Evolutionary conservation across 2,329 filamentous ascomycete species (phyloP).

Genomic region (Capronia americana): DNA sequence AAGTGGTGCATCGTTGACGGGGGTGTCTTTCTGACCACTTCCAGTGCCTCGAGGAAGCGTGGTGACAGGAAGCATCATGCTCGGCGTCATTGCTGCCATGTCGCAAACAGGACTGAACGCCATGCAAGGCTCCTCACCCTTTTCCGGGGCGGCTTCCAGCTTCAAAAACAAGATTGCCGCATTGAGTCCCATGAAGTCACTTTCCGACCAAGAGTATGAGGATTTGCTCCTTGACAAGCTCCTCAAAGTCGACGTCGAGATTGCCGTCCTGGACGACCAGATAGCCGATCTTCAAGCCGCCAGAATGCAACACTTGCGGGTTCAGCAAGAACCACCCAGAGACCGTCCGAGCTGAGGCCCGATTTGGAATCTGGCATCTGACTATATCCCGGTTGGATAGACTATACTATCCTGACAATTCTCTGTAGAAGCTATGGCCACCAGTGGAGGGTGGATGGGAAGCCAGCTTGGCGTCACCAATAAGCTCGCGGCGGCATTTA

Average conservation of each 20-base stretch:
- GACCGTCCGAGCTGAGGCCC: constrained; percentile 8
- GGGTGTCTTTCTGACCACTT: constrained; percentile 6
- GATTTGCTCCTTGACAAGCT: constrained; percentile 74
- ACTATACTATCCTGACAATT: not conserved
- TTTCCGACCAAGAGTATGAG: constrained; percentile 76
- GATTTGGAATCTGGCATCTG: no score
- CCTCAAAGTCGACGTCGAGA: constrained; percentile 74
- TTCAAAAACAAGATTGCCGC: constrained; percentile 45
- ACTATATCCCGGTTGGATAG: not conserved
- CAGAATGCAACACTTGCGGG: constrained; percentile 13
- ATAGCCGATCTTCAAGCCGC: constrained; percentile 58
- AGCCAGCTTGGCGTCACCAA: not conserved
- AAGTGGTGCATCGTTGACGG: constrained; percentile 12
- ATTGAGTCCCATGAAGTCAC: constrained; percentile 73
- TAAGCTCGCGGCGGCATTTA: not conserved
- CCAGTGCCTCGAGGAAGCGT: constrained; percentile 31
- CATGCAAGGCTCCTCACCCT: constrained; percentile 50
- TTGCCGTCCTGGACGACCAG: constrained; percentile 77
- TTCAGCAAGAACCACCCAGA: not conserved
- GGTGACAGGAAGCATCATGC: constrained; percentile 32
- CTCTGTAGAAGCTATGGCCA: not conserved
- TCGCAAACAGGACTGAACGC: constrained; percentile 33
- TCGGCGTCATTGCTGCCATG: constrained; percentile 30
- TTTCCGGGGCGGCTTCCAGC: constrained; percentile 12
- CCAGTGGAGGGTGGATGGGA: not conserved